A percentile compares a stretch with the other conserved stretches of the same genome.
phyloP scores from a whole-genome alignment of 148 eudicot genomes.

The Amaranthus hypochondriacus region DNA sequence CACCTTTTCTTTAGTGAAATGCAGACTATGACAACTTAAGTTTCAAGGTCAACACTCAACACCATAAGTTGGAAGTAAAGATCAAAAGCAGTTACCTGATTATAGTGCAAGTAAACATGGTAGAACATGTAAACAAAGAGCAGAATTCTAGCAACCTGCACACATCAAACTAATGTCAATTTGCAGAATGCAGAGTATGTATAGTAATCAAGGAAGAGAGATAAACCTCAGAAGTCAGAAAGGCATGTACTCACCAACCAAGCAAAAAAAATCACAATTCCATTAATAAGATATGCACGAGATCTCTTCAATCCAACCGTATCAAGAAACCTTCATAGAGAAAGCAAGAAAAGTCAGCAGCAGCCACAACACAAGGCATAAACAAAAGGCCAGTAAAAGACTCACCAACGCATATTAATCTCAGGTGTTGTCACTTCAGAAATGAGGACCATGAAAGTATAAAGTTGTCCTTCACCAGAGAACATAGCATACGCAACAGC shows the following conservation, averaged over 20 bases:
- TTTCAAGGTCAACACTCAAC: neutral
- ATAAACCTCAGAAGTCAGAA: neutral
- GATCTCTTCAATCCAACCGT: constrained; percentile 89
- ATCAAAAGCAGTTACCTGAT: constrained; percentile 55
- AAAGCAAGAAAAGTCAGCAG: constrained; percentile 13
- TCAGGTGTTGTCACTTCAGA: constrained; percentile 98
- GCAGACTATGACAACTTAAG: neutral
- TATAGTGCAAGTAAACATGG: constrained; percentile 82
- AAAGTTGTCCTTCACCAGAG: constrained; percentile 96
- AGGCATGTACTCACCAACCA: constrained; percentile 77
- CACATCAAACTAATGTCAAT: constrained; percentile 16
- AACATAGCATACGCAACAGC: constrained; percentile 94
- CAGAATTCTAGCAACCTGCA: constrained; percentile 96
- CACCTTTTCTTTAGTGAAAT: neutral
- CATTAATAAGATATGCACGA: constrained; percentile 79
- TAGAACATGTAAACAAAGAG: constrained; percentile 94
- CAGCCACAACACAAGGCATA: neutral
- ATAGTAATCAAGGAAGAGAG: neutral
- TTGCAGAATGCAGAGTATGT: neutral
- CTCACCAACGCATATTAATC: constrained; percentile 93
- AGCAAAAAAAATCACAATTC: constrained; percentile 77
- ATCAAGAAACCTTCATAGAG: constrained; percentile 76
- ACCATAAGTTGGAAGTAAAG: neutral
- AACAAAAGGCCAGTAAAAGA: neutral
- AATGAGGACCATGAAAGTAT: constrained; percentile 95